Base-by-base conservation (phyloP, 768 basidiomycete species). In the Mrakia frigida region DNA sequence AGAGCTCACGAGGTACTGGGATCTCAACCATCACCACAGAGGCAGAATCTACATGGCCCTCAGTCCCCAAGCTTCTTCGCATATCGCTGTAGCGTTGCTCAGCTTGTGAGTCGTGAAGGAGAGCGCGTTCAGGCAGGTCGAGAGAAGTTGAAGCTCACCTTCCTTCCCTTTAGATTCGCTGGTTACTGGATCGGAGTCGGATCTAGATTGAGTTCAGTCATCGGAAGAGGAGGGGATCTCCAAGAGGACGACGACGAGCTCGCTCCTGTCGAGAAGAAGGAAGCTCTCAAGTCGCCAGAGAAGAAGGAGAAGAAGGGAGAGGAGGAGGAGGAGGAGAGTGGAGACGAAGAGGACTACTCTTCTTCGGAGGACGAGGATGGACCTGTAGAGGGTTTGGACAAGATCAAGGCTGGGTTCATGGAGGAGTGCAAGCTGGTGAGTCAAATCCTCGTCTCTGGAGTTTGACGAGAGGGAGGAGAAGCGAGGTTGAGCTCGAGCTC, bases 341-440 rank as follows among this genome's bases (percentile, higher is more conserved):
- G 56, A 43, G 41, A 72, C 31, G 59, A 72, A 37, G 75, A 80
- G 28, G 80, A 80, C 50, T 75, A 70, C 23, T 81, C 83, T 33
- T 73, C 75, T 23, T 79, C 75, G 7, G 82, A 82, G 65, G 80
- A 79, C 21, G 84, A 84, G 35, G 82, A 82, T 77, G 81, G 79
- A 37, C 79, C 79, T 33, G 63, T 78, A 33, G 80, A 81, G 60
- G 79, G 80, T 73, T 71, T 83, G 65, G 80, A 74, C 14, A 68
- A 80, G 72, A 76, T 84, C 61, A 79, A 80, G 63, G 79, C 85
- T 50, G 84, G 84, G 28, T 76, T 80, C 67, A 75, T 81, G 21
- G 89, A 90, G 71, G 87, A 87, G 74, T 89, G 87, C 83, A 90
- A 90, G 83, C 84, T 91, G 84, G 88, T 87, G 81, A 52, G 79